These are phyloP conservation scores for Scytalidium sp. DNA, from an alignment of 2,329 filamentous ascomycete genomes.

Conservation along the genomic window DNA sequence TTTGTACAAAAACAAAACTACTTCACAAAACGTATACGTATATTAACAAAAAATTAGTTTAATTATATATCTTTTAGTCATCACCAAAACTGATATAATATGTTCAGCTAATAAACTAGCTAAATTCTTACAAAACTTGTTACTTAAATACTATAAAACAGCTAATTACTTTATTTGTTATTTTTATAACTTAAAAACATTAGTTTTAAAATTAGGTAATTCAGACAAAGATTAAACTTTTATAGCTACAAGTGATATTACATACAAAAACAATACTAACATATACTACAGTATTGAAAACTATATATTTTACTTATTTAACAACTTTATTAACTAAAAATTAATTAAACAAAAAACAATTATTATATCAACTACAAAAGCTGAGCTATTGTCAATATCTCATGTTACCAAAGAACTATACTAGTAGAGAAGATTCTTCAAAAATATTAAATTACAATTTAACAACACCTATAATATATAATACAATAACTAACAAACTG, in stretches of 20 bases:
- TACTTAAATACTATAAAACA: background rate
- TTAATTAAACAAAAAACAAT: background rate
- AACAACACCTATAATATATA: conserved; percentile 13
- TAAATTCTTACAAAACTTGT: background rate
- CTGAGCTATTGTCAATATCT: conserved; percentile 1
- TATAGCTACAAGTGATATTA: background rate
- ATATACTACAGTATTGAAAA: background rate
- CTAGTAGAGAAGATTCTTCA: background rate
- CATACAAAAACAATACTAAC: conserved; percentile 1
- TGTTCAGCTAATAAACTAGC: background rate
- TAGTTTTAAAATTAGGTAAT: background rate
- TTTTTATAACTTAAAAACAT: background rate
- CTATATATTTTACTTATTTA: background rate
- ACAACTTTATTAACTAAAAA: background rate
- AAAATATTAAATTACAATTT: background rate
- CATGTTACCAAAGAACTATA: background rate
- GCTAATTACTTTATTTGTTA: background rate
- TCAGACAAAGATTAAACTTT: background rate
- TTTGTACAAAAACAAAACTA: background rate
- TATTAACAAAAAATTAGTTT: no score
- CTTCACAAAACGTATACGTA: background rate
- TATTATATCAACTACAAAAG: conserved; percentile 6
- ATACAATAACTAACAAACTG: background rate
- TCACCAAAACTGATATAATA: conserved; percentile 10
- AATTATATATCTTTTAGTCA: conserved; percentile 6